These are phyloP conservation scores for Euphrasia arctica DNA, from an alignment of 305 asterid species.

Conservation along the genomic window DNA sequence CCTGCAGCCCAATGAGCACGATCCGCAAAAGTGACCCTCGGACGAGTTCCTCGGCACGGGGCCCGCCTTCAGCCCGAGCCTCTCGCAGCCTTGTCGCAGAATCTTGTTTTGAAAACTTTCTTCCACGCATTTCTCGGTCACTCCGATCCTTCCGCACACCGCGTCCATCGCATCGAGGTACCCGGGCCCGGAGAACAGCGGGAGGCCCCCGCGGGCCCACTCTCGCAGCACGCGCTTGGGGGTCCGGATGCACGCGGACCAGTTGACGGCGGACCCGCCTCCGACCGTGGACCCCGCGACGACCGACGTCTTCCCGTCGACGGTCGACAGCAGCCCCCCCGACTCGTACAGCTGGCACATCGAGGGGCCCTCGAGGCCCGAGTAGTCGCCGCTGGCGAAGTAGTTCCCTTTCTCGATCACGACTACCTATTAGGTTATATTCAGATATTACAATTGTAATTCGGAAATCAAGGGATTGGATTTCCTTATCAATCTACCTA, in stretches of 20 bases:
- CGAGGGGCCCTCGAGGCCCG: slow-evolving; percentile 81
- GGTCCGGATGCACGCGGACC: slow-evolving; percentile 79
- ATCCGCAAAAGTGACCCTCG: slow-evolving; percentile 66
- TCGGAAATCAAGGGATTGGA: too few species aligned
- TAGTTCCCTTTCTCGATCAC: slow-evolving; percentile 86
- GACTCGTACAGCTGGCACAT: slow-evolving; percentile 57
- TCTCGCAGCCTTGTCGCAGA: slow-evolving; percentile 71
- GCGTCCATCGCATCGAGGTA: neutral
- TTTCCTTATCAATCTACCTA: too few species aligned
- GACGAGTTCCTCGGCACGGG: slow-evolving; percentile 67
- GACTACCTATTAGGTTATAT: slow-evolving; percentile 37
- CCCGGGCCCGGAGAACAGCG: too few species aligned
- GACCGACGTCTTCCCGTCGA: slow-evolving; percentile 61
- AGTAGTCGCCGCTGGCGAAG: slow-evolving; percentile 53
- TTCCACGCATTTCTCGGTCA: slow-evolving; percentile 45
- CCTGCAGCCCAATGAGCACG: slow-evolving; percentile 72
- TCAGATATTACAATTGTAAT: too few species aligned
- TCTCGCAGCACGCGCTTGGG: slow-evolving; percentile 51
- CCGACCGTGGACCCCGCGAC: slow-evolving; percentile 90
- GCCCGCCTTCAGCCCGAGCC: slow-evolving; percentile 50
- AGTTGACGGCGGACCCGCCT: slow-evolving; percentile 87
- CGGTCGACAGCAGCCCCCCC: slow-evolving; percentile 63
- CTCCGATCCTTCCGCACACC: slow-evolving; percentile 66
- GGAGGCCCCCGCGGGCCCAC: slow-evolving; percentile 40
- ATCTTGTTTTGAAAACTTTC: slow-evolving; percentile 80